These are phyloP conservation scores for Litchi chinensis DNA, from an alignment of 345 rosid species.

Conservation along the genomic window DNA sequence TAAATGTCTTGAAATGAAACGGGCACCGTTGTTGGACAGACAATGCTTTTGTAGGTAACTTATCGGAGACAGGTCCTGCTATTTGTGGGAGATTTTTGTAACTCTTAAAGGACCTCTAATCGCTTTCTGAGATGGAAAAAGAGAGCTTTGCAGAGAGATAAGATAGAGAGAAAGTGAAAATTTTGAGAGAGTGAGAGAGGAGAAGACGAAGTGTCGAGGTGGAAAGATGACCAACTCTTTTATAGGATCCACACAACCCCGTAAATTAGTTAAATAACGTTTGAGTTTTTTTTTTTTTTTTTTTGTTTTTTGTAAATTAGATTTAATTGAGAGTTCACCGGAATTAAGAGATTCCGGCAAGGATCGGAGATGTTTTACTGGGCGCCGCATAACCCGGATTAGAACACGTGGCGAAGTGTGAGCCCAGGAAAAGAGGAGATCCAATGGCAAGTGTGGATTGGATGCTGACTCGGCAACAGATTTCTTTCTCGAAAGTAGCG, in stretches of 20 bases:
- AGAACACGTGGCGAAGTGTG: conserved; percentile 30
- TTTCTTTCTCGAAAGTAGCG: conserved; percentile 33
- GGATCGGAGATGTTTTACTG: background rate
- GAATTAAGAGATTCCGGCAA: conserved; percentile 6
- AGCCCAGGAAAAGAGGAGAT: background rate
- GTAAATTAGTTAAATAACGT: conserved; percentile 17
- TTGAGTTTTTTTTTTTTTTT: background rate
- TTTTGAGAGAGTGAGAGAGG: background rate
- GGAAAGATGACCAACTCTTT: conserved; percentile 29
- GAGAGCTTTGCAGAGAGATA: background rate
- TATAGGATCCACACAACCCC: conserved; percentile 45
- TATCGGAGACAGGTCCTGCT: background rate
- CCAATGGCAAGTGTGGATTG: conserved; percentile 17
- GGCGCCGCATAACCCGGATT: conserved; percentile 42
- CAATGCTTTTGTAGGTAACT: conserved; percentile 13
- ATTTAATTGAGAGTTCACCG: background rate
- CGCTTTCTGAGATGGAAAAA: background rate
- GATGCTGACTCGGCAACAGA: conserved; percentile 40
- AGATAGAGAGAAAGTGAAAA: background rate
- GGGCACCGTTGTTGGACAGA: conserved; percentile 10
- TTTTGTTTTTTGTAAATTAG: background rate
- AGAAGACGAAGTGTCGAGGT: conserved; percentile 8
- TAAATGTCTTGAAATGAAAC: conserved; percentile 10
- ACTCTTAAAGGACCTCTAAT: background rate
- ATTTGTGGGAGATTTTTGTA: background rate